A percentile compares a stretch with the other conserved stretches of the same genome.
These are phyloP conservation scores for Cryphonectria japonica DNA, from an alignment of 2,329 filamentous ascomycete species.

Conservation along the genomic window DNA sequence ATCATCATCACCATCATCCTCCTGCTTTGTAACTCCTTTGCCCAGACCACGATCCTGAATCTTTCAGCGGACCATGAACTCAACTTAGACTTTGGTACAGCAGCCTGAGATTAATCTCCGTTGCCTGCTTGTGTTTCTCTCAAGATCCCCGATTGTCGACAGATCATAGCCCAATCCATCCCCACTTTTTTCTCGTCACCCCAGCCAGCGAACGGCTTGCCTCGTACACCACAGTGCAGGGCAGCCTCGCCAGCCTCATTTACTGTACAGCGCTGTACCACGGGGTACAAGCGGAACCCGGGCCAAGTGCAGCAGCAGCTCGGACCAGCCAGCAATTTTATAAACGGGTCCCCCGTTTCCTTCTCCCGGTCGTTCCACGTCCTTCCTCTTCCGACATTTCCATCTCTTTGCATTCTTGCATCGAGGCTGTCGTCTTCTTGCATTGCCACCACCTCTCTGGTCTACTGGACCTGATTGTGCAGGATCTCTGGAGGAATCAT, in stretches of 20 bases:
- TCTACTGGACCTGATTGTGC: slow-evolving; percentile 30
- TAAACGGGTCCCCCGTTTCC: slow-evolving; percentile 25
- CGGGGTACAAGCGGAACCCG: not conserved
- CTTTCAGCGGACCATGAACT: not conserved
- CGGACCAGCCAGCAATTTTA: slow-evolving; percentile 29
- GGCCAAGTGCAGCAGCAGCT: slow-evolving; percentile 5
- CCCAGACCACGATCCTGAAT: not conserved
- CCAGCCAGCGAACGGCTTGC: not conserved
- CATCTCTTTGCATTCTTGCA: slow-evolving; percentile 30
- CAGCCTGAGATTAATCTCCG: slow-evolving; percentile 17
- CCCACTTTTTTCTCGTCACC: not conserved
- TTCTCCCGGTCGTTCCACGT: slow-evolving; percentile 17
- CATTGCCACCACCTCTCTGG: slow-evolving; percentile 26
- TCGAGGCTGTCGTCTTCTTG: slow-evolving; percentile 20
- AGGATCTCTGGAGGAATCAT: slow-evolving; percentile 34
- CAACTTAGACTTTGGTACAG: not conserved
- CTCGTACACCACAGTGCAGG: slow-evolving; percentile 15
- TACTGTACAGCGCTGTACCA: slow-evolving; percentile 4
- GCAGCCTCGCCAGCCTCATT: slow-evolving; percentile 2
- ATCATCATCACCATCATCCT: not conserved
- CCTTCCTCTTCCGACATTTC: slow-evolving; percentile 22
- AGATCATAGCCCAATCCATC: not conserved
- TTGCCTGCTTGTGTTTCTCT: slow-evolving; percentile 9
- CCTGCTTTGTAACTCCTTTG: not conserved
- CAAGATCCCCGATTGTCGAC: not conserved